These are phyloP conservation scores for Phytophthora parvispora DNA, from an alignment of 352 stramenopile genomes.

Conservation along the genomic window DNA sequence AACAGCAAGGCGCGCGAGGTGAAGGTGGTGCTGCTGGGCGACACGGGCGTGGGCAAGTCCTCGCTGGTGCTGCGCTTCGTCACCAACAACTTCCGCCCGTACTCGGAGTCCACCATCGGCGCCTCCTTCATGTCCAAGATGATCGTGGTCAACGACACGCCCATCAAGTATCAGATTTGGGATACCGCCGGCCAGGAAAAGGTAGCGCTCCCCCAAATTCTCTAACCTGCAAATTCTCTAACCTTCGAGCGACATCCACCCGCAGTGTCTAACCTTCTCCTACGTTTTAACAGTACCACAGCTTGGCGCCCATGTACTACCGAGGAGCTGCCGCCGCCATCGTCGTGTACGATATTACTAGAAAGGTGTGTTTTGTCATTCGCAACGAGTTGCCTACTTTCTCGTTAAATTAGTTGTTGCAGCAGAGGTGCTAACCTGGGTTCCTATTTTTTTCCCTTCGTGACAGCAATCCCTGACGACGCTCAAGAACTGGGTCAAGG, in stretches of 20 bases:
- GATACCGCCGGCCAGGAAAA: conserved; percentile 98
- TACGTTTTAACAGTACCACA: conserved; percentile 91
- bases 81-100: conserved; percentile 97
- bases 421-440: neutral
- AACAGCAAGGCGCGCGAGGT: conserved; percentile 87
- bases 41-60: conserved; percentile 97
- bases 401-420: too few species aligned
- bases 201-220: conserved; percentile 44
- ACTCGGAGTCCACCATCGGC: conserved; percentile 98
- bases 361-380: conserved; percentile 79
- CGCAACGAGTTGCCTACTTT: too few species aligned
- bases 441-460: neutral
- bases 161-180: conserved; percentile 99
- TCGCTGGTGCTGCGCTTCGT: conserved; percentile 98
- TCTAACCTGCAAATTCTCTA: conserved; percentile 1
- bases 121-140: conserved; percentile 98
- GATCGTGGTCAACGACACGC: conserved; percentile 92
- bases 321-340: conserved; percentile 97
- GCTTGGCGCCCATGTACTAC: conserved; percentile 99
- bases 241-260: neutral
- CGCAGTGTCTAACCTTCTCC: conserved; percentile 9
- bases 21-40: conserved; percentile 94
- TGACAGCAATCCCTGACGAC: conserved; percentile 91
- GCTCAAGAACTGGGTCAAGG: conserved; percentile 97
- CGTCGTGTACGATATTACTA: conserved; percentile 99